Percentiles rank a stretch among this genome's conserved stretches.
phyloP scores from a whole-genome alignment of 2,329 filamentous ascomycete genomes.

The Exophiala sp. region DNA sequence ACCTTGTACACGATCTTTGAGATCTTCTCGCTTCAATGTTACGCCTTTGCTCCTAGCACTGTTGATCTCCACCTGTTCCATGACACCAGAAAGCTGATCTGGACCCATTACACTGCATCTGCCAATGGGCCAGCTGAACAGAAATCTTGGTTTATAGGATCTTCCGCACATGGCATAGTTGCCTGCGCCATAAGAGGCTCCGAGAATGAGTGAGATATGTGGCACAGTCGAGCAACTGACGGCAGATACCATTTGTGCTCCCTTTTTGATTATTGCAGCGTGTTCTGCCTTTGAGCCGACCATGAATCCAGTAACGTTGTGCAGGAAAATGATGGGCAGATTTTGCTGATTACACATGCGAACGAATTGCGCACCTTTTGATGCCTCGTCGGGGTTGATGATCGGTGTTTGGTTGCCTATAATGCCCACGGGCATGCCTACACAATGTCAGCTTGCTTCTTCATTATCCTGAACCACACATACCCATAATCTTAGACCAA shows the following conservation, averaged over 20 bases:
- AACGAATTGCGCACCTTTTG: conserved; percentile 44
- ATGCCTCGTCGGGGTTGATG: conserved; percentile 41
- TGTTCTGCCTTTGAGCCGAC: conserved; percentile 46
- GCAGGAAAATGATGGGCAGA: conserved; percentile 44
- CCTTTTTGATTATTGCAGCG: conserved; percentile 44
- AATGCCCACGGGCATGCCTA: conserved; percentile 39
- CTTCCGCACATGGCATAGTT: conserved; percentile 49
- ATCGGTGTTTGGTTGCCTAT: conserved; percentile 42
- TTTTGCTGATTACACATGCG: conserved; percentile 44
- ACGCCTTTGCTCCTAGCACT: conserved; percentile 30
- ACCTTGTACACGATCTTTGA: conserved; percentile 27
- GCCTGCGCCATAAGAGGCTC: conserved; percentile 46
- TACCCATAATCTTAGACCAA: conserved; percentile 41
- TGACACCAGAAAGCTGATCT: conserved; percentile 41
- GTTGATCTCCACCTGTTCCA: conserved; percentile 34
- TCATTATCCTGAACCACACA: background rate
- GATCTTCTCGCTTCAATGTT: conserved; percentile 27
- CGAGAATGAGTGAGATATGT: conserved; percentile 45
- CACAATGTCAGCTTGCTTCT: background rate
- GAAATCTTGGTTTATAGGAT: conserved; percentile 41
- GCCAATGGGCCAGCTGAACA: conserved; percentile 43
- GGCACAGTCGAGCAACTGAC: conserved; percentile 44
- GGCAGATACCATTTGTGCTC: conserved; percentile 45
- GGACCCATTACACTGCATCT: conserved; percentile 43
- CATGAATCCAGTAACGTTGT: conserved; percentile 51